These are phyloP conservation scores for Wickerhamiella australiensis DNA, from an alignment of 805 yeast species.

Conservation along the genomic window DNA sequence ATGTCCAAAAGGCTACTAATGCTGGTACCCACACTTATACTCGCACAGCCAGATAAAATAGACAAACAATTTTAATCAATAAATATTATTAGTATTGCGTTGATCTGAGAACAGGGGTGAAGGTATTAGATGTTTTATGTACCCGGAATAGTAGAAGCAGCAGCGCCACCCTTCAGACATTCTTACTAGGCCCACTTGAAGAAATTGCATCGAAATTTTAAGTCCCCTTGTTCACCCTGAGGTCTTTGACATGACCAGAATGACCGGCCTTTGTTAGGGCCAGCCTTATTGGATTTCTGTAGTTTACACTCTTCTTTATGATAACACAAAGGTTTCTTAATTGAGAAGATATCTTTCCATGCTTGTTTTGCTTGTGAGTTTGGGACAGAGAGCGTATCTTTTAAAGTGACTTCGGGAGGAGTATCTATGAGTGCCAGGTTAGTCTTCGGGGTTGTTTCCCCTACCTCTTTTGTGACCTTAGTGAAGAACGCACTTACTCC, in stretches of 20 bases:
- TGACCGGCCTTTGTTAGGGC: conserved; percentile 29
- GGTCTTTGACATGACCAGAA: conserved; percentile 32
- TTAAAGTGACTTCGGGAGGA: not conserved
- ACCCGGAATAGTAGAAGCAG: no score
- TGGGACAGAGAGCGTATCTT: not conserved
- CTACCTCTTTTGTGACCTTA: not conserved
- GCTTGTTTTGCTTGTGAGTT: not conserved
- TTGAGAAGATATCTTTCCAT: conserved; percentile 21
- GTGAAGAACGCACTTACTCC: not conserved
- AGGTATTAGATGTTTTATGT: no score
- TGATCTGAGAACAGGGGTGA: no score
- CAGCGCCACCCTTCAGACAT: no score
- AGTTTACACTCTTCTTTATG: conserved; percentile 30
- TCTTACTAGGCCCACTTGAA: conserved; percentile 32
- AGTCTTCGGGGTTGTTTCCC: not conserved
- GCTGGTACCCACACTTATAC: not conserved
- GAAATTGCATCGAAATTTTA: conserved; percentile 25
- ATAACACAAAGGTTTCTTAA: conserved; percentile 21
- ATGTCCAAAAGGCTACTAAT: not conserved
- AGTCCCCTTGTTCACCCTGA: conserved; percentile 20
- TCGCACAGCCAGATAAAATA: not conserved
- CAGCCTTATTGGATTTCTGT: conserved; percentile 25
- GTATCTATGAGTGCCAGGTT: not conserved
- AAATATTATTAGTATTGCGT: not conserved
- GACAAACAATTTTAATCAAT: not conserved